Evolutionary conservation across 2,329 filamentous ascomycete species (phyloP), one percentile per base, ranked within the genome.

Genomic region (Fonsecaea monophora): DNA sequence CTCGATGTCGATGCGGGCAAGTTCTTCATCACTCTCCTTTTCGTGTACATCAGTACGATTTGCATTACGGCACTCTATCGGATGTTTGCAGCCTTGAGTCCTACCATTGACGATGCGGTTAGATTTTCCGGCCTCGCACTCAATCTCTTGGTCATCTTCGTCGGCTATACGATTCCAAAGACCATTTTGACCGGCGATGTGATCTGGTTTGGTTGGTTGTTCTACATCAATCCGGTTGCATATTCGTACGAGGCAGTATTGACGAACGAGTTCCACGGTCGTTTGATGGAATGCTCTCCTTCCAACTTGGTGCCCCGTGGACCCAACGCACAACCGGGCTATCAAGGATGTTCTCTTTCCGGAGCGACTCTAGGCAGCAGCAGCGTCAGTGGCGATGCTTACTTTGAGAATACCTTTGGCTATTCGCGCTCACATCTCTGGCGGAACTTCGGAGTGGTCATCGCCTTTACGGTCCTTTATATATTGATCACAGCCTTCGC

Each of bases 391-490:
- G 88, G 88, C 38, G 75, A 80, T 1, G 78, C 78, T 25, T 91
- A 90, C 71, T 74, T 90, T 1, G 71, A 79, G 9, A 80, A 81
- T 0, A 82, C 82, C 7, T 90, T 85, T 76, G 79, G 83, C 45
- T 73, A 70, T 72, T 82, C 82, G 0, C 80, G 86, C 18, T 79
- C 78, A 32, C 82, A 90, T 72, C 77, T 90, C 0, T 90, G 88
- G 82, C 87, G 91, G 3, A 93, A 94, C 75, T 92, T 91, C 73
- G 91, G 90, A 37, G 88, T 94, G 3, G 78, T 95, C 1, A 87
- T 94, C 71, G 91, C 89, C 0, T 95, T 92, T 71, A 86, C 87
- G 0, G 82, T 92, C 0, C 83, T 92, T 4, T 96, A 94, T 74
- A 85, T 96, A 12, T 71, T 89, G 10, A 78, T 94, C 35, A 94